These are phyloP conservation scores for Elongisporangium undulatum DNA, from an alignment of 352 stramenopile species.

Conservation along the genomic window DNA sequence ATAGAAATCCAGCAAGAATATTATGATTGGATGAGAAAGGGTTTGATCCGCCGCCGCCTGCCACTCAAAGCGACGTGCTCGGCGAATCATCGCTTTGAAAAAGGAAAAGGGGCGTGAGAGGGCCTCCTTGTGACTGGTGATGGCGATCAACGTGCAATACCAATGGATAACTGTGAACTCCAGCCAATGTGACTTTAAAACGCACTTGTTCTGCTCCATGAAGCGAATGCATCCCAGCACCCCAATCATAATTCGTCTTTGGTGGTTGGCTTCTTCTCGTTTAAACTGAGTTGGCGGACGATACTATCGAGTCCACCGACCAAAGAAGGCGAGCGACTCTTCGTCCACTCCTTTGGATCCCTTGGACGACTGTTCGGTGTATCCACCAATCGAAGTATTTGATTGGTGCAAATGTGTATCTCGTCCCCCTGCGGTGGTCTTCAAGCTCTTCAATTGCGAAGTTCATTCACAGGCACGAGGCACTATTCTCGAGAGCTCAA, in stretches of 20 bases:
- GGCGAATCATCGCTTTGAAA: not conserved
- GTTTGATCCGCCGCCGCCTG: not conserved
- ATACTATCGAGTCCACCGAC: not conserved
- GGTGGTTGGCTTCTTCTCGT: no score
- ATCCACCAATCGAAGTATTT: not conserved
- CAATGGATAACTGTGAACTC: no score
- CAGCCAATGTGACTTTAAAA: no score
- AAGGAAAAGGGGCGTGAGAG: no score
- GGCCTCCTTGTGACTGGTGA: no score
- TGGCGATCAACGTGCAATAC: no score
- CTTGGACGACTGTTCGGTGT: not conserved
- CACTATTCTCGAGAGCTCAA: no score
- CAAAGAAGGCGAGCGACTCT: not conserved
- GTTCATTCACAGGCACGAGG: no score
- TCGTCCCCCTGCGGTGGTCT: not conserved
- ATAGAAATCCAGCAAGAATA: not conserved
- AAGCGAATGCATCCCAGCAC: not conserved
- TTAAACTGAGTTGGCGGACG: no score
- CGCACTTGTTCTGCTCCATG: not conserved
- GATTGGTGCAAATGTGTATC: not conserved
- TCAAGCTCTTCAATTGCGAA: no score
- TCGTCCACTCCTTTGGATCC: not conserved
- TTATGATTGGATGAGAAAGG: constrained; percentile 1
- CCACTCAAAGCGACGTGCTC: not conserved
- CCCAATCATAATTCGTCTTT: not conserved